phyloP scores from a whole-genome alignment of 345 rosid genomes.

The Arabidopsis arenosa region DNA sequence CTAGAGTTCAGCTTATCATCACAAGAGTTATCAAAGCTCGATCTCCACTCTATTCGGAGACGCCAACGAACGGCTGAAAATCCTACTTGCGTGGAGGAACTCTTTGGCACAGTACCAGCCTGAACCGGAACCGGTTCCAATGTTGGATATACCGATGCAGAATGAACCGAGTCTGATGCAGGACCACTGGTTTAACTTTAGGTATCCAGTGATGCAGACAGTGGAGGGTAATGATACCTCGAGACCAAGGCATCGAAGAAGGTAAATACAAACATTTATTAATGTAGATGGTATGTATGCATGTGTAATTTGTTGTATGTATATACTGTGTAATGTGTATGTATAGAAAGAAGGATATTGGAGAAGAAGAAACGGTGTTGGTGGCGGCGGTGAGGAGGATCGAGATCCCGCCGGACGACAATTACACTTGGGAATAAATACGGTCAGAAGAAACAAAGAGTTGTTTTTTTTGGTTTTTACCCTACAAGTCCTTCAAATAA shows the following conservation, averaged over 20 bases:
- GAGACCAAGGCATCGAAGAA: not conserved
- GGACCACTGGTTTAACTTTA: slow-evolving; percentile 27
- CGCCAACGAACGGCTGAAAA: slow-evolving; percentile 41
- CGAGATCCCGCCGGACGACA: slow-evolving; percentile 73
- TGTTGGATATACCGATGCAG: slow-evolving; percentile 6
- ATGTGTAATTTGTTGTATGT: not conserved
- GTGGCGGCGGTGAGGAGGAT: slow-evolving; percentile 63
- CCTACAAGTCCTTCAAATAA: not conserved
- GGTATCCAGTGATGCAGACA: slow-evolving; percentile 14
- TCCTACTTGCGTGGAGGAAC: not conserved
- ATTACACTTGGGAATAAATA: slow-evolving; percentile 80
- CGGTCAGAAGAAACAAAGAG: slow-evolving; percentile 52
- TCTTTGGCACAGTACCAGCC: slow-evolving; percentile 1
- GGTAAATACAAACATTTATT: not conserved
- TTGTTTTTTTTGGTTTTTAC: no score
- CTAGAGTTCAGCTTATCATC: slow-evolving; percentile 52
- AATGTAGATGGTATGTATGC: not conserved
- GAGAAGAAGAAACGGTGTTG: slow-evolving; percentile 33
- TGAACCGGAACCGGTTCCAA: not conserved
- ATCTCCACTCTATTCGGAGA: slow-evolving; percentile 39
- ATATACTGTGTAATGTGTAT: not conserved
- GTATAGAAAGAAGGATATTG: slow-evolving; percentile 47
- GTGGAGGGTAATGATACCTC: not conserved
- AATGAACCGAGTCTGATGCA: slow-evolving; percentile 32
- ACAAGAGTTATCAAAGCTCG: slow-evolving; percentile 26